Conservation (phyloP, 306 rosid species). For the Erythrophleum fordii region DNA sequence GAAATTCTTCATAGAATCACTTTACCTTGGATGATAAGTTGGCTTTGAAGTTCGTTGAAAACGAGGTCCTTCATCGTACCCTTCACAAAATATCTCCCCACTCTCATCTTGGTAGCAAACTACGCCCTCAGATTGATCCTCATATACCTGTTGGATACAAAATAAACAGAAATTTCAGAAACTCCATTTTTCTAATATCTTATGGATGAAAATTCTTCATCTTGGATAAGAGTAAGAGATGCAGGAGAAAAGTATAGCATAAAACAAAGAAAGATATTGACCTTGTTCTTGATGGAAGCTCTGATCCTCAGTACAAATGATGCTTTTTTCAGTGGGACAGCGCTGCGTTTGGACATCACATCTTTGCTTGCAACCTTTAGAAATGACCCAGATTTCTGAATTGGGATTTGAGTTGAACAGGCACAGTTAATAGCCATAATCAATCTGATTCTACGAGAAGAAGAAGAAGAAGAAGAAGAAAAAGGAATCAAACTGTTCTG, state of each 20-base stretch:
- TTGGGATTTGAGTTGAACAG: conserved; percentile 50
- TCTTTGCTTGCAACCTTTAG: conserved; percentile 48
- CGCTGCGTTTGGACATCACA: conserved; percentile 52
- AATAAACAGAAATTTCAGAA: not conserved
- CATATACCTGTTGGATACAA: conserved; percentile 65
- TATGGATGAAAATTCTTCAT: not conserved
- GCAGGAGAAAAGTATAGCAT: too few relatives aligned
- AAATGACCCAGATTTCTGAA: conserved; percentile 56
- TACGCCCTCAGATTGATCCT: conserved; percentile 77
- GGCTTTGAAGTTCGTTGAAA: conserved; percentile 57
- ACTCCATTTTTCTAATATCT: not conserved
- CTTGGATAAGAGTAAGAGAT: not conserved
- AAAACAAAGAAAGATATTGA: conserved; percentile 29
- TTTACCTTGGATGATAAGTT: conserved; percentile 54
- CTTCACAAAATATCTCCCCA: conserved; percentile 92
- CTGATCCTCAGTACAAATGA: conserved; percentile 50
- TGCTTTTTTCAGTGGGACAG: conserved; percentile 51
- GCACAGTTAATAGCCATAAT: conserved; percentile 75
- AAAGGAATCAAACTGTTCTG: conserved; percentile 22
- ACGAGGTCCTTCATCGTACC: conserved; percentile 88
- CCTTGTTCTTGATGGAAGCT: conserved; percentile 80
- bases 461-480: conserved; percentile 18
- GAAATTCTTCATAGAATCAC: not conserved
- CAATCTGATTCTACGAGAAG: conserved; percentile 39
- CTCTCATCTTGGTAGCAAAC: conserved; percentile 79